These are phyloP conservation scores for Talaromyces funiculosus DNA, from an alignment of 2,329 filamentous ascomycete genomes.

Conservation along the genomic window DNA sequence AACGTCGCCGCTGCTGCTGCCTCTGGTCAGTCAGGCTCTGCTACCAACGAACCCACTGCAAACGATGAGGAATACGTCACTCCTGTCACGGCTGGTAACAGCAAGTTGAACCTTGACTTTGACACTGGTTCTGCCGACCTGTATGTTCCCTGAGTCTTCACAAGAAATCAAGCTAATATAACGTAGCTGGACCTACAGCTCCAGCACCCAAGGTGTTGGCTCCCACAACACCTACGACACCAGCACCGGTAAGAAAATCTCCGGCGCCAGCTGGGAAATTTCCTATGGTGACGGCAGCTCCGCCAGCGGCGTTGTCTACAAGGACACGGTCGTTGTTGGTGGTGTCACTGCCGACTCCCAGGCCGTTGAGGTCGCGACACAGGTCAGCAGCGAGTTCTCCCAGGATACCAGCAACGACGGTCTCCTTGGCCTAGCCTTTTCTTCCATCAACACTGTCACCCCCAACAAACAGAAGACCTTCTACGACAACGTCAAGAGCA, in stretches of 20 bases:
- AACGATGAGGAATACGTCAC: constrained; percentile 55
- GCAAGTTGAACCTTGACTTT: constrained; percentile 61
- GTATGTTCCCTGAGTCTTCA: constrained; percentile 37
- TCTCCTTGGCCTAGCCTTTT: constrained; percentile 57
- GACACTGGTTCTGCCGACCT: constrained; percentile 66
- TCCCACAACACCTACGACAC: constrained; percentile 57
- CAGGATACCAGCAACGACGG: constrained; percentile 52
- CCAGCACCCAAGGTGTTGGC: constrained; percentile 47
- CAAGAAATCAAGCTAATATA: constrained; percentile 11
- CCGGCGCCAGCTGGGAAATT: constrained; percentile 54
- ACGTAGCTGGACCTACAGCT: constrained; percentile 61
- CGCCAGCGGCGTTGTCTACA: constrained; percentile 60
- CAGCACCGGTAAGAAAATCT: constrained; percentile 45
- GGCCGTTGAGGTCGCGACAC: constrained; percentile 60
- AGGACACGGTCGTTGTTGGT: constrained; percentile 59
- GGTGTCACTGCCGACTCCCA: constrained; percentile 54
- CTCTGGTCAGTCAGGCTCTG: constrained; percentile 18
- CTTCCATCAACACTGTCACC: constrained; percentile 49
- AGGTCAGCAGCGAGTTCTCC: constrained; percentile 51
- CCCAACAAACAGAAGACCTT: constrained; percentile 47
- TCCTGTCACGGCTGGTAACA: constrained; percentile 59
- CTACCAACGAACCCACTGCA: constrained; percentile 38
- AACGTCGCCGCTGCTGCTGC: constrained; percentile 8
- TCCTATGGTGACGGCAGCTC: constrained; percentile 60
- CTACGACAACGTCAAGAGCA: constrained; percentile 53